A percentile compares a stretch with the other conserved stretches of the same genome.
These are phyloP conservation scores for Apiotrichum sp. DNA, from an alignment of 1,284 basidiomycete genomes.

Conservation along the genomic window DNA sequence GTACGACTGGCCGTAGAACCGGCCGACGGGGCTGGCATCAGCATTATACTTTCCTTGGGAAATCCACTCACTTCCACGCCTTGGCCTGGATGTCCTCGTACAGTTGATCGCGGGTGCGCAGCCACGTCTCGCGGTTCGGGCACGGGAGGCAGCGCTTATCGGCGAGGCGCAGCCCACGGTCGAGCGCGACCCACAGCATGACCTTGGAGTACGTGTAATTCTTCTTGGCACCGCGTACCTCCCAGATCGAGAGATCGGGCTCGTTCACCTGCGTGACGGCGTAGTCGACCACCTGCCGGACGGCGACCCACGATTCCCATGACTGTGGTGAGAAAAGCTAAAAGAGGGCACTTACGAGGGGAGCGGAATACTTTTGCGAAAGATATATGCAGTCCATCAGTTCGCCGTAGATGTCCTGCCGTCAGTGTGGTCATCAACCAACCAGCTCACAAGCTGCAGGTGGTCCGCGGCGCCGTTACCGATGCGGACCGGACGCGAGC, in stretches of 20 bases:
- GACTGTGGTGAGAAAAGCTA: slow-evolving; percentile 41
- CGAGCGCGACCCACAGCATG: slow-evolving; percentile 91
- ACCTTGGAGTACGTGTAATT: slow-evolving; percentile 88
- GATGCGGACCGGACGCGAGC: slow-evolving; percentile 58
- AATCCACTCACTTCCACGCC: slow-evolving; percentile 46
- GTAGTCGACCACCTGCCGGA: slow-evolving; percentile 49
- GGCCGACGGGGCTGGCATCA: slow-evolving; percentile 20
- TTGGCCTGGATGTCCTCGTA: slow-evolving; percentile 70
- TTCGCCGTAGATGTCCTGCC: slow-evolving; percentile 83
- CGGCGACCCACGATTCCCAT: slow-evolving; percentile 63
- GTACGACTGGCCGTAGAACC: slow-evolving; percentile 48
- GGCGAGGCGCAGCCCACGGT: slow-evolving; percentile 78
- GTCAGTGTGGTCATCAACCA: too few species aligned
- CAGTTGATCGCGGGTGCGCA: slow-evolving; percentile 64
- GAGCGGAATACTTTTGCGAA: slow-evolving; percentile 66
- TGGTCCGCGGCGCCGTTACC: slow-evolving; percentile 87
- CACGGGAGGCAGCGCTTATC: slow-evolving; percentile 66
- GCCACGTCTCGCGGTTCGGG: slow-evolving; percentile 57
- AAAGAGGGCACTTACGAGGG: slow-evolving; percentile 44
- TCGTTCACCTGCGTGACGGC: slow-evolving; percentile 34
- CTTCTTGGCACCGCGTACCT: slow-evolving; percentile 63
- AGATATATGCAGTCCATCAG: slow-evolving; percentile 88
- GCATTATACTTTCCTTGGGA: slow-evolving; percentile 26
- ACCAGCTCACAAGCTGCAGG: slow-evolving; percentile 63
- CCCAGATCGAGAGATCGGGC: slow-evolving; percentile 61